phyloP scores from a whole-genome alignment of 306 rosid genomes.

The Geum urbanum region DNA sequence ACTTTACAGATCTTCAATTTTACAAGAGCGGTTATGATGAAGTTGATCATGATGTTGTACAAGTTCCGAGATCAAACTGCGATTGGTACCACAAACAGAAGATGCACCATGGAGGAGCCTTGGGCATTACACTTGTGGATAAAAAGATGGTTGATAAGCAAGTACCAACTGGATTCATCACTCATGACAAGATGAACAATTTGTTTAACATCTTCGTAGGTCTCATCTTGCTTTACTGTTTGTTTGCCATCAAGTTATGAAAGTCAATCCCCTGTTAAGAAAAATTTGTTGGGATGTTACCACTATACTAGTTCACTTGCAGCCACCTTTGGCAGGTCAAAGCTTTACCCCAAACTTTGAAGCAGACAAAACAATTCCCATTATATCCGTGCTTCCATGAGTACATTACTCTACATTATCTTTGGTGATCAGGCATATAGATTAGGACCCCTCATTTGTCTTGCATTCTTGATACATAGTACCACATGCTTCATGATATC shows the following conservation, averaged over 20 bases:
- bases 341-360: too few species aligned
- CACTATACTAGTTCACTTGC: too few species aligned
- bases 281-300: too few species aligned
- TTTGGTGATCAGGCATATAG: too few species aligned
- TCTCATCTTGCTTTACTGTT: neutral
- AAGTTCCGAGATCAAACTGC: neutral
- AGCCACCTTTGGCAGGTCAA: too few species aligned
- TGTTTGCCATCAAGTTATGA: neutral
- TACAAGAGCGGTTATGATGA: constrained; percentile 2
- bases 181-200: neutral
- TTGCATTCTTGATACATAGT: too few species aligned
- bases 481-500: too few species aligned
- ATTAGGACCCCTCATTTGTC: too few species aligned
- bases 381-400: too few species aligned
- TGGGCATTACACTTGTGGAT: neutral
- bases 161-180: neutral
- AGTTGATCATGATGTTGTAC: neutral
- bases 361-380: too few species aligned
- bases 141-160: neutral
- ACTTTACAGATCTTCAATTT: neutral
- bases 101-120: neutral
- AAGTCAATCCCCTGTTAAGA: neutral
- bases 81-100: neutral
- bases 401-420: too few species aligned
- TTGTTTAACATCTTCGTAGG: neutral